These are phyloP conservation scores for Tympanopsis confertula DNA, from an alignment of 2,329 filamentous ascomycete species.

Conservation along the genomic window DNA sequence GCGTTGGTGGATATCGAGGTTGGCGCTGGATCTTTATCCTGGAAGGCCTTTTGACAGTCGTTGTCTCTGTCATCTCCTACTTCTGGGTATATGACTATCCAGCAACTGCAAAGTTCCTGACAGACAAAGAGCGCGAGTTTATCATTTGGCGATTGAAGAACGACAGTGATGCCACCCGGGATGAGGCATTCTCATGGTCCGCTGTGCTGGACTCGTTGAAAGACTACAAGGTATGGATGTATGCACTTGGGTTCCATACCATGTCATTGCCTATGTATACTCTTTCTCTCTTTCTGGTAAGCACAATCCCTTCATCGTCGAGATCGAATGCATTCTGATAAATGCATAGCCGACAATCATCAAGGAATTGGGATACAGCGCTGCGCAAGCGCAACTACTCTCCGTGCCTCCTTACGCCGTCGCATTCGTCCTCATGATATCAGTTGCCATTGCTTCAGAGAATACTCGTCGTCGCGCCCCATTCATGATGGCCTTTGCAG, in stretches of 20 bases:
- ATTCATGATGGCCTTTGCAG: conserved; percentile 48
- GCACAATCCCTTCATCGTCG: conserved; percentile 21
- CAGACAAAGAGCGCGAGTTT: conserved; percentile 37
- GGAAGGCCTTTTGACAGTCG: conserved; percentile 42
- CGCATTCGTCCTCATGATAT: conserved; percentile 45
- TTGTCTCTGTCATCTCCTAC: conserved; percentile 35
- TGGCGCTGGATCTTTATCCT: conserved; percentile 52
- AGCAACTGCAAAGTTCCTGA: conserved; percentile 43
- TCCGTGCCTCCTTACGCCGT: conserved; percentile 55
- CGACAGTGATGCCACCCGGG: conserved; percentile 58
- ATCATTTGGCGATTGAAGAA: conserved; percentile 51
- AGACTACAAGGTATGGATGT: conserved; percentile 63
- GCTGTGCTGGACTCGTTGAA: conserved; percentile 51
- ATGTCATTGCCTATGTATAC: conserved; percentile 54
- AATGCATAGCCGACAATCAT: conserved; percentile 36
- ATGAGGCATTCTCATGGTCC: conserved; percentile 58
- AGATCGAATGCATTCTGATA: neutral
- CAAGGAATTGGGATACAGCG: conserved; percentile 36
- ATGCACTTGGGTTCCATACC: conserved; percentile 61
- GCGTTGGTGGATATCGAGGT: conserved; percentile 35
- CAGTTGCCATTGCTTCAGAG: conserved; percentile 49
- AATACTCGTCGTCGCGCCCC: conserved; percentile 41
- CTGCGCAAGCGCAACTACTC: conserved; percentile 41
- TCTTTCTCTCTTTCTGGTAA: conserved; percentile 38
- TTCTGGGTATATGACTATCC: conserved; percentile 60